phyloP scores from a whole-genome alignment of 805 yeast genomes.

The Sugiyamaella smithiae region DNA sequence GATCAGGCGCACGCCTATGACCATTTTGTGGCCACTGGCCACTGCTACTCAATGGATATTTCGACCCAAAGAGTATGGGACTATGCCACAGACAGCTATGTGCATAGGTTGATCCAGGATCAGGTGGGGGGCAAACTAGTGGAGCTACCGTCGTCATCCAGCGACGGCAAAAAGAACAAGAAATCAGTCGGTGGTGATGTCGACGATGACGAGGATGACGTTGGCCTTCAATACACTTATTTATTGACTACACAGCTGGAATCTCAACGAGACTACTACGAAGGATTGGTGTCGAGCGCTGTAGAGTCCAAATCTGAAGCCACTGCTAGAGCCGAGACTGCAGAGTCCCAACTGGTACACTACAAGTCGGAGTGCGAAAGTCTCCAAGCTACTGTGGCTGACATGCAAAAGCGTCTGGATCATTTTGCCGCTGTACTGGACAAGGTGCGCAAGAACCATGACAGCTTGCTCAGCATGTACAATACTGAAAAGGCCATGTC shows the following conservation, averaged over 20 bases:
- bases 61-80: slow-evolving; percentile 90
- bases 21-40: slow-evolving; percentile 74
- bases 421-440: slow-evolving; percentile 19
- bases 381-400: not conserved
- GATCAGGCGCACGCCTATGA: slow-evolving; percentile 81
- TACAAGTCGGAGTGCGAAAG: not conserved
- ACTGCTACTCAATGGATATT: slow-evolving; percentile 89
- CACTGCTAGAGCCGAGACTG: slow-evolving; percentile 8
- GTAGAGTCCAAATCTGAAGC: slow-evolving; percentile 22
- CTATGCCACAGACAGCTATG: slow-evolving; percentile 86
- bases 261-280: slow-evolving; percentile 82
- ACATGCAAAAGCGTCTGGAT: slow-evolving; percentile 5
- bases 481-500: slow-evolving; percentile 49
- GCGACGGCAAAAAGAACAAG: slow-evolving; percentile 11
- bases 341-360: slow-evolving; percentile 2
- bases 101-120: slow-evolving; percentile 79
- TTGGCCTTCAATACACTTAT: slow-evolving; percentile 76
- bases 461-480: slow-evolving; percentile 36
- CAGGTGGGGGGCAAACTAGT: slow-evolving; percentile 88
- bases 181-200: no score
- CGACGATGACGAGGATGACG: slow-evolving; percentile 42
- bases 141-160: slow-evolving; percentile 40
- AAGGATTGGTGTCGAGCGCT: slow-evolving; percentile 44
- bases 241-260: slow-evolving; percentile 76
- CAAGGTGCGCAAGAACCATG: slow-evolving; percentile 25